phyloP scores from a whole-genome alignment of 2,329 filamentous ascomycete genomes.

The Diplodia scrobiculata region DNA sequence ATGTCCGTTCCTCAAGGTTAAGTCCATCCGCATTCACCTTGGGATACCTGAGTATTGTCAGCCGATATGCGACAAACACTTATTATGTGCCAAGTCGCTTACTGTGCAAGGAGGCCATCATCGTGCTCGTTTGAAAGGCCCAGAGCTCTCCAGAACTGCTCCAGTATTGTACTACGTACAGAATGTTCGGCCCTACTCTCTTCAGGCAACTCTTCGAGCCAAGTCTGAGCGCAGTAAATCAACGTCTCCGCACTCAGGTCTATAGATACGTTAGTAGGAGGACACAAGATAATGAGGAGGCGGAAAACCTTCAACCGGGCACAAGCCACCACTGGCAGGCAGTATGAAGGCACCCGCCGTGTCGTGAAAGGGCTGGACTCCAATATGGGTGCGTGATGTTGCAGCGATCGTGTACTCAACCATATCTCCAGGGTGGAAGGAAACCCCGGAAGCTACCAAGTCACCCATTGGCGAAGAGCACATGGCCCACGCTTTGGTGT shows the following conservation, averaged over 20 bases:
- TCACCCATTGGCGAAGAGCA: conserved; percentile 51
- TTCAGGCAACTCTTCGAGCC: conserved; percentile 38
- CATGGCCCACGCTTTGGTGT: conserved; percentile 59
- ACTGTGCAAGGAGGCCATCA: background rate
- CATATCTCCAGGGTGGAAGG: conserved; percentile 59
- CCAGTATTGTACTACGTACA: conserved; percentile 9
- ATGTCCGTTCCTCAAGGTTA: conserved; percentile 1
- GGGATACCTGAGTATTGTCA: background rate
- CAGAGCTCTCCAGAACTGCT: conserved; percentile 16
- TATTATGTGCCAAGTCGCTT: background rate
- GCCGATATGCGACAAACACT: background rate
- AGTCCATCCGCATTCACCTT: background rate
- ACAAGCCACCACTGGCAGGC: conserved; percentile 22
- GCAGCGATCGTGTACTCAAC: conserved; percentile 58
- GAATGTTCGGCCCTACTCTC: background rate
- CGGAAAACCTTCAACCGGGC: conserved; percentile 30
- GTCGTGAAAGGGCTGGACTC: conserved; percentile 15
- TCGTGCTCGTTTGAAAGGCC: background rate
- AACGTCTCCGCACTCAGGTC: conserved; percentile 40
- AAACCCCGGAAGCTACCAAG: conserved; percentile 53
- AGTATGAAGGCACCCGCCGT: conserved; percentile 18
- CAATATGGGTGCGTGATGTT: conserved; percentile 44
- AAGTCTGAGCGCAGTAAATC: conserved; percentile 41
- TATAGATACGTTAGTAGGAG: conserved; percentile 4
- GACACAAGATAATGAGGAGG: background rate